Conservation (phyloP, 495 filamentous ascomycete species). For the Mycothermus thermophilus region DNA sequence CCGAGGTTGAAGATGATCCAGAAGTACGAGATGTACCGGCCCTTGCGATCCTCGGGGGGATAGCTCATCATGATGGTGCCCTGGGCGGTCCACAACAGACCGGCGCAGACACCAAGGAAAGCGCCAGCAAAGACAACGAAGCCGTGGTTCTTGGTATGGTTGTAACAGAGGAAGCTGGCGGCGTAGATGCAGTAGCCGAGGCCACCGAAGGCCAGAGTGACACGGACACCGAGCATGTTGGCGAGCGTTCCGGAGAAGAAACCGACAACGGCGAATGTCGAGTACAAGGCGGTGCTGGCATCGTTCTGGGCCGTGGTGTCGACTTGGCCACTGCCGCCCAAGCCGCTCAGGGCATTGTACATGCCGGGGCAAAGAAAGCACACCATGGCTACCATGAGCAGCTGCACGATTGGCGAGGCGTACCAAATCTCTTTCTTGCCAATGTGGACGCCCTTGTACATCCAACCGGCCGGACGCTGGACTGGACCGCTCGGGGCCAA, state of each 20-base stretch:
- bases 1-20: constrained; percentile 95
- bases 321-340: constrained; percentile 62
- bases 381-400: constrained; percentile 64
- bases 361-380: constrained; percentile 85
- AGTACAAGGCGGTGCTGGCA: constrained; percentile 61
- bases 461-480: constrained; percentile 41
- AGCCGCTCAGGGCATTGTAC: constrained; percentile 64
- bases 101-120: constrained; percentile 65
- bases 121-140: constrained; percentile 69
- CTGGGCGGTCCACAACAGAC: constrained; percentile 81
- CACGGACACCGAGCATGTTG: constrained; percentile 60
- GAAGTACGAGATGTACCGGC: constrained; percentile 78
- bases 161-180: constrained; percentile 65
- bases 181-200: constrained; percentile 80
- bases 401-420: constrained; percentile 61
- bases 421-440: constrained; percentile 48
- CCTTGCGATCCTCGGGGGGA: constrained; percentile 67
- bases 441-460: constrained; percentile 51
- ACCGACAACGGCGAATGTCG: constrained; percentile 72
- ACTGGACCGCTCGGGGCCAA: neutral
- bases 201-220: constrained; percentile 65
- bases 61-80: constrained; percentile 95
- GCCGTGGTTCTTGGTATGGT: constrained; percentile 60
- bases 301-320: constrained; percentile 50
- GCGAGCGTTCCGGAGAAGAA: constrained; percentile 76